Evolutionary conservation across 1,139 yeast species (phyloP), one percentile per base, ranked within the genome.

Genomic region (Maudiozyma humilis): DNA sequence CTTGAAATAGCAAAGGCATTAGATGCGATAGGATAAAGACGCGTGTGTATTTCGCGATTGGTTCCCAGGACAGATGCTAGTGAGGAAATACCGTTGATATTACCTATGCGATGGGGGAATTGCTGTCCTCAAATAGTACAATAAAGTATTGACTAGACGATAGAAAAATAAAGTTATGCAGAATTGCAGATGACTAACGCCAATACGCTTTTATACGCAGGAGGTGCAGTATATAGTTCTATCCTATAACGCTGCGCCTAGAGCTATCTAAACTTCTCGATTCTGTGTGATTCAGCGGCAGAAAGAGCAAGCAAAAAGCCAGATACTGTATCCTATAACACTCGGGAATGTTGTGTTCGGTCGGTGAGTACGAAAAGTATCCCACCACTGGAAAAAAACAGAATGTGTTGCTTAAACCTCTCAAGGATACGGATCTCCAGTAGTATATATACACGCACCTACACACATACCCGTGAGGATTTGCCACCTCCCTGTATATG

Each of bases 1-100:
- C 55, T 47, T 52, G 46, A 40, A 51, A 52, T 13, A 60, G 47
- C 39, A 60, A 44, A 18, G 63, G 57, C 64, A 60, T 60, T 2
- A 2, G 5, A 8, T 3, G 12, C 10, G 27, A 25, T 8, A 10
- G 27, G 27, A 6, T 6, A 6, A 6, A 23, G 6, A 23, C 10
- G 27, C 8, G 27, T 23, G 6, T 10, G 8, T 23, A 6, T 23
- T 10, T n/a, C n/a, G n/a, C n/a, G n/a, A n/a, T n/a, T n/a, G n/a
- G n/a, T n/a, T n/a, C n/a, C n/a, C n/a, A n/a, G n/a, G n/a, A n/a
- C n/a, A n/a, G n/a, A n/a, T n/a, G n/a, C n/a, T n/a, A n/a, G n/a
- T n/a, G n/a, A n/a, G n/a, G n/a, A n/a, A n/a, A n/a, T n/a, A n/a
- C n/a, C n/a, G n/a, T n/a, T n/a, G n/a, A n/a, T n/a, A n/a, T n/a